phyloP scores from a whole-genome alignment of 257 asterid species.

The Lantana camara region DNA sequence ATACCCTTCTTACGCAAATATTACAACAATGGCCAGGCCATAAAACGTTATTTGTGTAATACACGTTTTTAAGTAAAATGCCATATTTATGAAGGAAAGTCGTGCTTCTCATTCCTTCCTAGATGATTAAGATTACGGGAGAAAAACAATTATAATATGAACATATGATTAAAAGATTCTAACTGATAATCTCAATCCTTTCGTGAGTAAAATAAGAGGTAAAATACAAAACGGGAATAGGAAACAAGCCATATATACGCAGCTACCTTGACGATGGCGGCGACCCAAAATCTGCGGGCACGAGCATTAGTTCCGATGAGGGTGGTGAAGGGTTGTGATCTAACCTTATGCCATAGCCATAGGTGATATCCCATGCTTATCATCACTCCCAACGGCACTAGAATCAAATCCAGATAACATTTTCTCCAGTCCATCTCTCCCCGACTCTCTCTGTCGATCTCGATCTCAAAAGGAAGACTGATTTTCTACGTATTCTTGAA shows the following conservation, averaged over 20 bases:
- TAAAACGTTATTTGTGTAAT: too few species aligned
- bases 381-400: conserved; percentile 53
- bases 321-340: conserved; percentile 51
- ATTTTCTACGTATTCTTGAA: neutral
- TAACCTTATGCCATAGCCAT: conserved; percentile 62
- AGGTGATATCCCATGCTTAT: conserved; percentile 48
- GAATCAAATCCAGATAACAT: conserved; percentile 48
- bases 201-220: too few species aligned
- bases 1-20: neutral
- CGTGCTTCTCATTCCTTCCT: neutral
- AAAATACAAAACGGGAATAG: too few species aligned
- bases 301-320: conserved; percentile 56
- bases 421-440: conserved; percentile 62
- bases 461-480: neutral
- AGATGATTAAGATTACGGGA: too few species aligned
- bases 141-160: too few species aligned
- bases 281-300: conserved; percentile 64
- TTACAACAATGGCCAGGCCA: neutral
- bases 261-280: conserved; percentile 73
- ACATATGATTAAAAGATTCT: too few species aligned
- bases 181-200: too few species aligned
- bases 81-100: neutral
- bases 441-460: neutral
- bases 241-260: too few species aligned
- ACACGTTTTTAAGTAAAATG: neutral